A percentile compares a stretch with the other conserved stretches of the same genome.
These are phyloP conservation scores for Ustilago hordei DNA, from an alignment of 1,284 basidiomycete species.

Conservation along the genomic window DNA sequence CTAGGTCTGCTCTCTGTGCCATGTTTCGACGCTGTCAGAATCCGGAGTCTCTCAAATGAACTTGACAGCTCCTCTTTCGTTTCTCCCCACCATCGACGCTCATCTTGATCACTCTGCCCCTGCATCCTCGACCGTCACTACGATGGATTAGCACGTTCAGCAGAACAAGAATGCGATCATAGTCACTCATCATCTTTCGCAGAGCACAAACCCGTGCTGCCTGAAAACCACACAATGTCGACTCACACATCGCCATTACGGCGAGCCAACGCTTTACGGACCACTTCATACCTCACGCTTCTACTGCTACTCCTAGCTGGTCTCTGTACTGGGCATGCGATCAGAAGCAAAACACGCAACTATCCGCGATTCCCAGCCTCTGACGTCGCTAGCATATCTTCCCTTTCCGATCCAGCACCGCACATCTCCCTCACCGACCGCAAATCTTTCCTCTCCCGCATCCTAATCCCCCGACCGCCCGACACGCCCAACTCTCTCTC, in stretches of 20 bases:
- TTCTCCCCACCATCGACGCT: not conserved
- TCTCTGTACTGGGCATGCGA: constrained; percentile 24
- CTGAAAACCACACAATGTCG: not conserved
- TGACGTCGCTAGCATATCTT: constrained; percentile 17
- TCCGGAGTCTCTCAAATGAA: not conserved
- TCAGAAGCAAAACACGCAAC: constrained; percentile 27
- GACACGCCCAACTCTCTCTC: constrained; percentile 57
- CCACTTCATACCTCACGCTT: not conserved
- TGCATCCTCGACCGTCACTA: no score
- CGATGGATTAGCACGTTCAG: no score
- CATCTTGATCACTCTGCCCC: not conserved
- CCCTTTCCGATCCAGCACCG: constrained; percentile 41
- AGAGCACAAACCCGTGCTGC: not conserved
- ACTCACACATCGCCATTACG: not conserved
- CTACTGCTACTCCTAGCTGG: not conserved
- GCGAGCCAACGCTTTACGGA: not conserved
- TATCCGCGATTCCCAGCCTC: constrained; percentile 21
- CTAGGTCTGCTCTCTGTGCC: not conserved
- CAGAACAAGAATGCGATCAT: not conserved
- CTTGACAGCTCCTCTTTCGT: not conserved
- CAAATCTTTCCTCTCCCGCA: constrained; percentile 59
- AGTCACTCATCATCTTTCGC: not conserved
- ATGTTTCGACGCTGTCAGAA: not conserved
- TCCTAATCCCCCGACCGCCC: constrained; percentile 66
- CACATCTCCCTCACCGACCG: constrained; percentile 43